Evolutionary conservation across 2,329 filamentous ascomycete genomes (phyloP), one percentile per base, ranked within the genome.

Genomic region (Aspergillus novofumigatus): DNA sequence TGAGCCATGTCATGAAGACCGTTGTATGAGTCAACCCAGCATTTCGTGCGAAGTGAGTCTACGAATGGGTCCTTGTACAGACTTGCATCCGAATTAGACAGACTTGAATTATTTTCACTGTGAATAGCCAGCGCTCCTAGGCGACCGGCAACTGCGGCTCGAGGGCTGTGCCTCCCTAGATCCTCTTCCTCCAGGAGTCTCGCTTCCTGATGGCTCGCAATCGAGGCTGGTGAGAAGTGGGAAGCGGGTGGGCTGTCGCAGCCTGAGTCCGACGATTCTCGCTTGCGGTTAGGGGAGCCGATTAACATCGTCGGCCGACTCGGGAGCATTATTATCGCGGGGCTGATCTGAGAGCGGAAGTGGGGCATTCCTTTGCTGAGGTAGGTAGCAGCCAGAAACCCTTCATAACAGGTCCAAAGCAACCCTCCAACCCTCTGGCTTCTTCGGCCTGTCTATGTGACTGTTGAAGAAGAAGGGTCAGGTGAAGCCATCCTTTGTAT

Each of bases 101-200:
- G 51, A 48, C 63, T 64, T n/a, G 60, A 56, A 14, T 60, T 25
- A 51, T 58, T 59, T 49, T 73, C 70, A 51, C 68, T 71, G 35
- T 70, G 68, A 55, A 78, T 70, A 49, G 75, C 74, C 54, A 78
- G 65, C 52, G 74, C 67, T 50, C 71, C 71, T 49, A 79, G 68
- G 54, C 69, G 70, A 55, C 74, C 71, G 53, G 73, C 73, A 45
- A 78, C 75, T 23, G 65, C 66, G 28, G 72, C 69, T 53, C 71
- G 71, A 53, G 76, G 75, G 58, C 76, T 75, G 59, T 71, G 65
- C 53, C 69, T 64, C 44, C 68, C 71, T 44, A 64, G 58, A 51
- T 70, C 69, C 49, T 69, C 67, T 38, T 72, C 70, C 56, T 73
- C 69, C 26, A 63, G 62, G 42, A 73, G 51, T 49, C 61, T 66